Base-by-base conservation (phyloP, 2,329 filamentous ascomycete species). In the Ascochyta lentis region DNA sequence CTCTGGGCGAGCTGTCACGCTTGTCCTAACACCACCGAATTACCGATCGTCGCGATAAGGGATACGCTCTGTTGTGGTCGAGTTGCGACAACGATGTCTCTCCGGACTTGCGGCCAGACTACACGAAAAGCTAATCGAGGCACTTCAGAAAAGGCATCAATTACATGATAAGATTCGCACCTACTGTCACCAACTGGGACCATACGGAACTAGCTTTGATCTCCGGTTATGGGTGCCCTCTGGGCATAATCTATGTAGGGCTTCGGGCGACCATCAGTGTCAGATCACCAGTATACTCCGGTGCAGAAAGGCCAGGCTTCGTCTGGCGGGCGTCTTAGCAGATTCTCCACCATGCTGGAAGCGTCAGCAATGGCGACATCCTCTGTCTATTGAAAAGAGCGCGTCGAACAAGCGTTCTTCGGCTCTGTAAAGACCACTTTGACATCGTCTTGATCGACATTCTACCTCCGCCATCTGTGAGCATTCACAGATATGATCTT, bases 61-160 rank as follows among this genome's bases (percentile, higher is more conserved):
- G 61, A 13, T 63, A 52, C 50, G 49, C 56, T 10, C 41, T 61
- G 6, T 38, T 59, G 1, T 50, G 56, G 12, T 51, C 61, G 42
- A 55, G 55, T 26, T 50, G 48, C 10, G 58, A 59, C 46, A 43
- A 49, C 38, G 16, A 27, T 2, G 35, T 35, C 19, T 35, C 35
- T 37, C 31, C 43, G 3, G 23, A 37, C 6, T 23, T 54, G 22
- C 29, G 24, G 16, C 58, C 56, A 49, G 50, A 63, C 48, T 61
- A 59, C 39, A 24, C 24, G 15, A 40, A 23, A 26, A 27, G 27
- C 13, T 49, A 37, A 38, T 34, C 27, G 15, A 19, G 9, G 5
- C n/a, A 37, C 19, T 49, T 49, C 6, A 12, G 9, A 23, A 3
- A 41, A 2, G 15, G 42, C 6, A 35, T 42, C 6, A 10, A 8